These are phyloP conservation scores for Acanthamoeba quina DNA, from an alignment of 208 protist genomes.

Conservation along the genomic window DNA sequence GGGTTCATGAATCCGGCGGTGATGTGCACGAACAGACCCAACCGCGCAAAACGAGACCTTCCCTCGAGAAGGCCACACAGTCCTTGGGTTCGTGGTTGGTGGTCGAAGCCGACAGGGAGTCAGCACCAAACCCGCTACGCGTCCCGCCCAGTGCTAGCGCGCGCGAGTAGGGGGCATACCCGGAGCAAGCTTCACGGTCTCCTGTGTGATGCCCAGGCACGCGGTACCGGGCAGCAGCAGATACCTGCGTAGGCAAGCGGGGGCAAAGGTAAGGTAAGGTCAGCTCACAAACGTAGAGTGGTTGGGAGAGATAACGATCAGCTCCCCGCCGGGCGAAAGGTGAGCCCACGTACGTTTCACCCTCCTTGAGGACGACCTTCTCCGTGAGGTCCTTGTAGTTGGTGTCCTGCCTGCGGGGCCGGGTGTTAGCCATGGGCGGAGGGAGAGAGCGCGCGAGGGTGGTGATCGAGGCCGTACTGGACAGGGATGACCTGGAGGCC, in stretches of 20 bases:
- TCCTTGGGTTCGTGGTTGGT: background rate
- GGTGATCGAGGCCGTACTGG: background rate
- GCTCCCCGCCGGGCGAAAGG: background rate
- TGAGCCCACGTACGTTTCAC: background rate
- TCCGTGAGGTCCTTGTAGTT: constrained; percentile 79
- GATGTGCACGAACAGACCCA: constrained; percentile 81
- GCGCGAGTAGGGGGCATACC: no score
- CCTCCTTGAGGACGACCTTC: constrained; percentile 65
- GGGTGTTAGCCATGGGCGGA: background rate
- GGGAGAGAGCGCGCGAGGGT: background rate
- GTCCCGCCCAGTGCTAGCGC: no score
- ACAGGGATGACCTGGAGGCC: constrained; percentile 26
- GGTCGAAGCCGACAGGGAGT: background rate
- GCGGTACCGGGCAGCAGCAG: background rate
- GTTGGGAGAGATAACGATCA: background rate
- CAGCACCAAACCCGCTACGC: no score
- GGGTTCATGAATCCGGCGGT: constrained; percentile 83
- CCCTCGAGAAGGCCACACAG: constrained; percentile 74
- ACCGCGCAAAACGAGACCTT: constrained; percentile 77
- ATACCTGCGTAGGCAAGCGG: background rate
- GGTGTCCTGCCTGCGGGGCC: background rate
- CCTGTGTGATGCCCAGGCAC: constrained; percentile 79
- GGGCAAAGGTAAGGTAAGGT: background rate
- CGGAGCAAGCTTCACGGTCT: constrained; percentile 65
- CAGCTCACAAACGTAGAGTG: background rate